phyloP scores from a whole-genome alignment of 495 filamentous ascomycete genomes.

The Aspergillus incahuasiensis region DNA sequence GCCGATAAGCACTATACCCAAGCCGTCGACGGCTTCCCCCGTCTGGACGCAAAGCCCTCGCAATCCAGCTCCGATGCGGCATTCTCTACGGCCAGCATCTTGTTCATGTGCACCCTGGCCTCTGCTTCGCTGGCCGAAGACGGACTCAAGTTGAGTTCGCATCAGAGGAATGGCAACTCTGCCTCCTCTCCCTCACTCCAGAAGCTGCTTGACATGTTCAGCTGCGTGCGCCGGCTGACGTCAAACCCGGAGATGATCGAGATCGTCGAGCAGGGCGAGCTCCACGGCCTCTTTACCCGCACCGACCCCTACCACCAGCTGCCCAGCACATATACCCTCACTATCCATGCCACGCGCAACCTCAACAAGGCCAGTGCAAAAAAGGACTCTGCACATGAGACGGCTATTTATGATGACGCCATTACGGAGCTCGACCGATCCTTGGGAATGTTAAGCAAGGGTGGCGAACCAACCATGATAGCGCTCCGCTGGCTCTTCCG shows the following conservation, averaged over 20 bases:
- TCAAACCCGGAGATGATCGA: neutral
- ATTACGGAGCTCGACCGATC: neutral
- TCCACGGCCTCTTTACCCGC: neutral
- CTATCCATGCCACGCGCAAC: neutral
- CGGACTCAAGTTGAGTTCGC: neutral
- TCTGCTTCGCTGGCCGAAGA: conserved; percentile 4
- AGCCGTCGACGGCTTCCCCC: neutral
- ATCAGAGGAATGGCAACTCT: neutral
- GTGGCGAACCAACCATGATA: conserved; percentile 2
- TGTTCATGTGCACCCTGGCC: neutral
- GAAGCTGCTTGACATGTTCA: neutral
- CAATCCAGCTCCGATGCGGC: neutral
- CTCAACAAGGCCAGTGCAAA: neutral
- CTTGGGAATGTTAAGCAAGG: conserved; percentile 1
- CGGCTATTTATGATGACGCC: neutral
- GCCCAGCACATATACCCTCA: neutral
- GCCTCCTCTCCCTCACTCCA: neutral
- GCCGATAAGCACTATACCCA: neutral
- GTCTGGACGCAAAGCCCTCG: neutral
- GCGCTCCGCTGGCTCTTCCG: conserved; percentile 4
- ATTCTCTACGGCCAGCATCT: neutral
- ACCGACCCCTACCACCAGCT: conserved; percentile 4
- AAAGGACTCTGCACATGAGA: neutral
- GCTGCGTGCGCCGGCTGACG: neutral
- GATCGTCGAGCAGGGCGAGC: neutral